Evolutionary conservation across 768 basidiomycete species (phyloP).

Genomic region (Artomyces pyxidatus): DNA sequence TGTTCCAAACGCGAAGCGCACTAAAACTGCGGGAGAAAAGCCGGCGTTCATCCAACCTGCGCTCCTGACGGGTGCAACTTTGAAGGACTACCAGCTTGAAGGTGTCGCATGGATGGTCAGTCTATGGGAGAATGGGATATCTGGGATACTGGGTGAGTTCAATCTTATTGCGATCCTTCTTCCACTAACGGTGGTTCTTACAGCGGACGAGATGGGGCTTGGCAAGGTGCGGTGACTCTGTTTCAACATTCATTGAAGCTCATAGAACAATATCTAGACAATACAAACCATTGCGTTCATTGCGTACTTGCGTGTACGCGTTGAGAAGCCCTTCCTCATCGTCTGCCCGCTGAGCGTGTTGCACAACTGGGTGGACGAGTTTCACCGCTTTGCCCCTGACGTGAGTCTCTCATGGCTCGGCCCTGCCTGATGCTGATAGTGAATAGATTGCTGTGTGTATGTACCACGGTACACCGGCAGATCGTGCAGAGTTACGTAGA

Average conservation of each 20-base stretch:
- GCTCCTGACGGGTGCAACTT: slow-evolving; percentile 73
- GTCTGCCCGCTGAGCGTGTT: slow-evolving; percentile 92
- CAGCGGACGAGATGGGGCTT: slow-evolving; percentile 93
- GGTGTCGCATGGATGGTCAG: slow-evolving; percentile 95
- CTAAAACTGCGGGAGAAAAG: slow-evolving; percentile 4
- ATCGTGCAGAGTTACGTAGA: slow-evolving; percentile 68
- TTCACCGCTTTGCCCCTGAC: slow-evolving; percentile 71
- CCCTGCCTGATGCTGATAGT: not conserved
- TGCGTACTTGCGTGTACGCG: slow-evolving; percentile 76
- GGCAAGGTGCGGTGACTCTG: slow-evolving; percentile 51
- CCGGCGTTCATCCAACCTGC: slow-evolving; percentile 57
- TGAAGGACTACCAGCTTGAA: slow-evolving; percentile 89
- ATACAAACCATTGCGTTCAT: slow-evolving; percentile 93
- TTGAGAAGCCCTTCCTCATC: slow-evolving; percentile 71
- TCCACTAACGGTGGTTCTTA: too few species aligned
- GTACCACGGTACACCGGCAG: slow-evolving; percentile 81
- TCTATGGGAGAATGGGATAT: slow-evolving; percentile 77
- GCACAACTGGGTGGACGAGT: slow-evolving; percentile 87
- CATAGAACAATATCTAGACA: slow-evolving; percentile 50
- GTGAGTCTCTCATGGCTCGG: slow-evolving; percentile 31
- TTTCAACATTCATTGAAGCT: slow-evolving; percentile 6
- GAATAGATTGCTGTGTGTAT: slow-evolving; percentile 74
- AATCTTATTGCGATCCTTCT: too few species aligned
- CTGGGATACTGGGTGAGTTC: slow-evolving; percentile 62
- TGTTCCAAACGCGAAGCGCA: slow-evolving; percentile 18